Percentiles rank a stretch among this genome's conserved stretches.
Evolutionary conservation across 73 alveolate genomes (phyloP).

Genomic region (Paramecium sexaurelia): DNA sequence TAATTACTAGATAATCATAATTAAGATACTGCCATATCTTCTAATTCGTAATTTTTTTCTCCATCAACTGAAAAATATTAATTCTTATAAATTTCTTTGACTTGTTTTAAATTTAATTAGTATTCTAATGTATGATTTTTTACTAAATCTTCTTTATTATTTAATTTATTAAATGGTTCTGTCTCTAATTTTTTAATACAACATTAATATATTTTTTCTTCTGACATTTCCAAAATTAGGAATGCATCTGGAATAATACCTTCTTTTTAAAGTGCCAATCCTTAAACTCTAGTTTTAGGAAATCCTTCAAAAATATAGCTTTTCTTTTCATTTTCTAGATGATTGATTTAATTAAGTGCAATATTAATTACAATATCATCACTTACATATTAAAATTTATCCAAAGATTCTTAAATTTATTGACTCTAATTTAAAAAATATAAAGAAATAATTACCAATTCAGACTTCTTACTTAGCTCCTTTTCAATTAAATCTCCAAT

Average conservation of each 20-base stretch:
- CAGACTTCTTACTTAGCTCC: constrained; percentile 85
- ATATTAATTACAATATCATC: constrained; percentile 90
- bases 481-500: constrained; percentile 86
- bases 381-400: constrained; percentile 73
- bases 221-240: constrained; percentile 75
- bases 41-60: constrained; percentile 61
- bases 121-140: constrained; percentile 69
- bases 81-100: constrained; percentile 83
- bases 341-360: constrained; percentile 77
- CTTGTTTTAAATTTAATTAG: constrained; percentile 80
- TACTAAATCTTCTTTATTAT: constrained; percentile 46
- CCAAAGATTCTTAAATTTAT: constrained; percentile 58
- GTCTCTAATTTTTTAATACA: constrained; percentile 33
- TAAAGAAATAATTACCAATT: constrained; percentile 64
- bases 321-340: constrained; percentile 86
- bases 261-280: constrained; percentile 89
- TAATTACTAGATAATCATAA: constrained; percentile 70
- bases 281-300: constrained; percentile 95
- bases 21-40: constrained; percentile 72
- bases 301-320: constrained; percentile 95
- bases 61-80: constrained; percentile 81
- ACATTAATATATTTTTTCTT: constrained; percentile 23
- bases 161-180: constrained; percentile 30
- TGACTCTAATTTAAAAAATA: constrained; percentile 63
- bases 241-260: constrained; percentile 96